Conservation (phyloP, 2,329 filamentous ascomycete species). For the Apiospora saccharicola region DNA sequence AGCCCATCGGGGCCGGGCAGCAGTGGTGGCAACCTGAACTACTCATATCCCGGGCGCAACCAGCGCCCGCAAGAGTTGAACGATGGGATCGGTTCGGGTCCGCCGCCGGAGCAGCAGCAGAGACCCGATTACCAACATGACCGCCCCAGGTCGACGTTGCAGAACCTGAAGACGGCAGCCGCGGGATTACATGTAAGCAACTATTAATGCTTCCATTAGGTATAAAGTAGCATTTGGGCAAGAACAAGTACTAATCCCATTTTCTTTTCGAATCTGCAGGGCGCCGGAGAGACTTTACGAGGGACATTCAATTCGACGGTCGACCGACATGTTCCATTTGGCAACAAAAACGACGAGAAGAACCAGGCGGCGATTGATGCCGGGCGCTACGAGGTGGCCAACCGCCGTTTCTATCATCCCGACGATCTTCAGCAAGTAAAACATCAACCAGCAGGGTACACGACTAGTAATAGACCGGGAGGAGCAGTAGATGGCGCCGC, state of each 20-base stretch:
- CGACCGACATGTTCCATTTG: slow-evolving; percentile 30
- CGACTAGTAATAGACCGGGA: neutral
- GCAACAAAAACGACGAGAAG: slow-evolving; percentile 27
- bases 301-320: slow-evolving; percentile 36
- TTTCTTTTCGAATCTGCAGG: slow-evolving; percentile 27
- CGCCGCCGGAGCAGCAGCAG: neutral
- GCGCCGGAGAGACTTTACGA: slow-evolving; percentile 36
- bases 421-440: slow-evolving; percentile 29
- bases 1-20: neutral
- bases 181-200: slow-evolving; percentile 26
- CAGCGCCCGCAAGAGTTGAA: slow-evolving; percentile 20
- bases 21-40: slow-evolving; percentile 15
- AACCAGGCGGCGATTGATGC: slow-evolving; percentile 29
- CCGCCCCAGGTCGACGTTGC: slow-evolving; percentile 19
- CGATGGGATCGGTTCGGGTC: neutral
- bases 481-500: neutral
- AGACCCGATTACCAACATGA: neutral
- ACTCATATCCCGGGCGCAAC: slow-evolving; percentile 26
- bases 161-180: slow-evolving; percentile 26
- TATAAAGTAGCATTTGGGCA: slow-evolving; percentile 25
- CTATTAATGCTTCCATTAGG: slow-evolving; percentile 25
- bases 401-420: slow-evolving; percentile 28
- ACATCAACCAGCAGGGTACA: neutral
- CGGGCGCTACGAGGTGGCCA: slow-evolving; percentile 29
- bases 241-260: slow-evolving; percentile 29